These are phyloP conservation scores for Phytophthora pini DNA, from an alignment of 352 stramenopile genomes.

Conservation along the genomic window DNA sequence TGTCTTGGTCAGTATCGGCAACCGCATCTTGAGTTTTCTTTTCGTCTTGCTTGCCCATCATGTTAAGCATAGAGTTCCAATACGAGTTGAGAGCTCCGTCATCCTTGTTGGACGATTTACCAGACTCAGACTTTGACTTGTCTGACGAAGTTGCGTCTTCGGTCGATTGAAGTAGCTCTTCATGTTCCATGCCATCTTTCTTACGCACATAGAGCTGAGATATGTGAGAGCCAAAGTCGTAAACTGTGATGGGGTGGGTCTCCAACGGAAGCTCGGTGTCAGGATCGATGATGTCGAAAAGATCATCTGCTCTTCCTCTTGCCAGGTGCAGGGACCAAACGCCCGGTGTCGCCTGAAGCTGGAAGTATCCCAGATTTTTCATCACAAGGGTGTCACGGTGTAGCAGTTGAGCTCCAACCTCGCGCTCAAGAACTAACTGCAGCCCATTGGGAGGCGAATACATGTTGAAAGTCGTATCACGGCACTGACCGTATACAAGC, in stretches of 20 bases:
- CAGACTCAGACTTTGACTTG: constrained; percentile 15
- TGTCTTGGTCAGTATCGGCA: constrained; percentile 17
- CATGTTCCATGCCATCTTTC: constrained; percentile 88
- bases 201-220: constrained; percentile 93
- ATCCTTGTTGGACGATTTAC: constrained; percentile 51
- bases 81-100: constrained; percentile 66
- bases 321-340: constrained; percentile 95
- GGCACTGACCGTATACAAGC: constrained; percentile 92
- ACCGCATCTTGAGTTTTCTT: constrained; percentile 21
- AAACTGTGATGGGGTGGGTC: constrained; percentile 58
- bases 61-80: constrained; percentile 76
- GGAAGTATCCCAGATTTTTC: constrained; percentile 99
- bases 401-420: constrained; percentile 56
- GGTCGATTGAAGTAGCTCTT: constrained; percentile 55
- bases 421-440: constrained; percentile 89
- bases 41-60: constrained; percentile 59
- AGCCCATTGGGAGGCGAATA: constrained; percentile 90
- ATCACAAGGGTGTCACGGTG: constrained; percentile 98
- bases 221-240: constrained; percentile 90
- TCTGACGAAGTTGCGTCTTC: constrained; percentile 24
- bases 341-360: constrained; percentile 97
- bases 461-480: constrained; percentile 82
- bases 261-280: constrained; percentile 49
- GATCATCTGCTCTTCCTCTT: constrained; percentile 67
- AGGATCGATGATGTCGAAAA: constrained; percentile 81